Conservation (phyloP, 139 green algal species). For the Micractinium sp. region DNA sequence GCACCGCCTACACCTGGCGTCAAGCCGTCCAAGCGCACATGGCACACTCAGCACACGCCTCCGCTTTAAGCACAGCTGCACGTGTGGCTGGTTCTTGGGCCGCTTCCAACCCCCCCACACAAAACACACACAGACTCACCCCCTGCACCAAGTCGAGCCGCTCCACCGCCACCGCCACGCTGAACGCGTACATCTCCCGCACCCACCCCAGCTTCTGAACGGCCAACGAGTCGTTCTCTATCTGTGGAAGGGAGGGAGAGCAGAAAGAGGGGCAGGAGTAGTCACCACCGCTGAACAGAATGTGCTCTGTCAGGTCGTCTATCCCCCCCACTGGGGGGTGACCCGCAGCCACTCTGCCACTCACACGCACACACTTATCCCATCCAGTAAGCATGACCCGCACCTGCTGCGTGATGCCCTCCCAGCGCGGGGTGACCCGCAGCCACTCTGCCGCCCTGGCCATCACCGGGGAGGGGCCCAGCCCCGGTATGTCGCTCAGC, state of each 20-base stretch:
- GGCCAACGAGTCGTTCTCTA: constrained; percentile 64
- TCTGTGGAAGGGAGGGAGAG: constrained; percentile 27
- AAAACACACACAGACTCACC: not conserved
- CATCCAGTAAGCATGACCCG: not conserved
- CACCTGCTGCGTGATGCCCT: not conserved
- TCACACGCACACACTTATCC: not conserved
- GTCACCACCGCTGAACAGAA: no score
- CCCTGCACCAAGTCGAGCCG: constrained; percentile 41
- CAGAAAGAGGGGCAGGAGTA: not conserved
- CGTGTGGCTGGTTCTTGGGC: no score
- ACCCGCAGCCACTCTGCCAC: not conserved
- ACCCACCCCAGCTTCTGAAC: constrained; percentile 75
- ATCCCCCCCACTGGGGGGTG: no score
- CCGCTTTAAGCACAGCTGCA: no score
- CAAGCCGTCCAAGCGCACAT: no score
- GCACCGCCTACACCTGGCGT: no score
- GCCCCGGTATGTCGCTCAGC: constrained; percentile 45
- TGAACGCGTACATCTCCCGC: constrained; percentile 90
- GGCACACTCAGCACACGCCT: no score
- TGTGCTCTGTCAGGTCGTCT: no score
- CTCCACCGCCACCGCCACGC: constrained; percentile 44
- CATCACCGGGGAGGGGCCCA: constrained; percentile 54
- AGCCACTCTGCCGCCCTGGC: constrained; percentile 42
- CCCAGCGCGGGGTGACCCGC: not conserved
- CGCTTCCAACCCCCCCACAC: no score